Base-by-base conservation (phyloP, 2,329 filamentous ascomycete genomes). In the Colletotrichum sp. region DNA sequence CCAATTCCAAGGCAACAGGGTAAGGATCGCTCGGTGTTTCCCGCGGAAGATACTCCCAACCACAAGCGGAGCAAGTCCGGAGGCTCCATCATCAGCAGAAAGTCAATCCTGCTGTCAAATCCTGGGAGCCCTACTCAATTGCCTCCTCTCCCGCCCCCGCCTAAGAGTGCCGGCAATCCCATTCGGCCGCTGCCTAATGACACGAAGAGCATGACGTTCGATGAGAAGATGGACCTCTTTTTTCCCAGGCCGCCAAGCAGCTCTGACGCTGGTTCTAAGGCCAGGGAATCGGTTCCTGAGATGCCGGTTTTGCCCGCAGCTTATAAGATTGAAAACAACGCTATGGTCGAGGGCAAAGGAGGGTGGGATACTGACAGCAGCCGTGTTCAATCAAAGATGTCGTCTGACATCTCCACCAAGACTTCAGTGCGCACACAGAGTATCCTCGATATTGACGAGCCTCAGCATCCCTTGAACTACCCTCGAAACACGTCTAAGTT, bases 141-240 rank as follows among this genome's bases (percentile, higher is more conserved):
- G n/a, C 89, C 90, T 8, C 88, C 89, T 26, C 84, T 91, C n/a
- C 89, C 89, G 8, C 82, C 84, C 22, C 84, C 87, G 1, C 88
- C 90, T 2, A 86, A 84, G 66, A 88, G 83, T 72, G 84, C 86
- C 22, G 83, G 84, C 28, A 79, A 82, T 10, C 79, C 84, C 8
- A 74, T 81, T 52, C 82, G 87, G 18, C 84, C 89, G 22, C 84
- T 86, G 8, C 87, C 89, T 4, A 91, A 90, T 75, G 83, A 90
- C 75, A 90, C 89, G 5, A 88, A 87, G 81, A 91, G 89, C 80
- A 92, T 91, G 90, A 90, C 89, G 0, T 88, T 90, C 76, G 85
- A 91, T 68, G 90, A 92, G 79, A 92, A 91, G 80, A 89, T 92
- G 83, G 83, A 85, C 3, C 81, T 90, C 7, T 82, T 92, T 28